Base-by-base conservation (phyloP, 2,329 filamentous ascomycete genomes). In the Stagonosporopsis cucurbitacearum region DNA sequence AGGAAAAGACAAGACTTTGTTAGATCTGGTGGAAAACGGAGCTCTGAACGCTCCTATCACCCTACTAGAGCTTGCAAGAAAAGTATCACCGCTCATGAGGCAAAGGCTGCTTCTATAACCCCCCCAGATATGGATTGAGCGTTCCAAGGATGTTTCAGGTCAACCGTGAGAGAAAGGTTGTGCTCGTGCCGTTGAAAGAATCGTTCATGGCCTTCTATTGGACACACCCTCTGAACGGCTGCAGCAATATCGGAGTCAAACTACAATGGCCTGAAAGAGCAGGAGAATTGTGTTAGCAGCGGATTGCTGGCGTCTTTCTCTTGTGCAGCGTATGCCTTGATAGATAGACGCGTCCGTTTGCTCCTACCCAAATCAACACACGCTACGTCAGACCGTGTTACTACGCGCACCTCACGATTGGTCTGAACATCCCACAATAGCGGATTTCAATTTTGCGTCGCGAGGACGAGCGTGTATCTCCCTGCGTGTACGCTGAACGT, bases 21-120 rank as follows among this genome's bases (percentile, higher is more conserved):
- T n/a, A 62, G 63, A 42, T 51, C 60, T 45, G 59, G 39, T 7
- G 58, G 20, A 12, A 54, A 5, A 30, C 58, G 1, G 56, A 66
- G 7, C 22, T 63, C 1, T 66, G 46, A 60, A 37, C 8, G 15
- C 11, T 15, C 8, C 13, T 20, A 4, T 17, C 4, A 17, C 17
- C 26, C 13, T 2, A n/a, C 25, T 8, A 19, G n/a, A 28, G 9
- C 7, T 4, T 19, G 20, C 17, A 17, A 30, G 28, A 30, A 12
- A 3, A 1, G 28, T 2, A 35, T 17, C 3, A n/a, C 25, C 4
- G 4, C 7, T 13, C 39, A 4, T 28, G 22, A 11, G 12, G 28
- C 9, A 8, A 11, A 8, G 3, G 3, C 28, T 6, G 28, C 9
- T 3, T 2, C 30, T 6, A 5, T 15, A 32, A n/a, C 30, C n/a